phyloP scores from a whole-genome alignment of 257 asterid genomes.

The Hygrophila difformis region DNA sequence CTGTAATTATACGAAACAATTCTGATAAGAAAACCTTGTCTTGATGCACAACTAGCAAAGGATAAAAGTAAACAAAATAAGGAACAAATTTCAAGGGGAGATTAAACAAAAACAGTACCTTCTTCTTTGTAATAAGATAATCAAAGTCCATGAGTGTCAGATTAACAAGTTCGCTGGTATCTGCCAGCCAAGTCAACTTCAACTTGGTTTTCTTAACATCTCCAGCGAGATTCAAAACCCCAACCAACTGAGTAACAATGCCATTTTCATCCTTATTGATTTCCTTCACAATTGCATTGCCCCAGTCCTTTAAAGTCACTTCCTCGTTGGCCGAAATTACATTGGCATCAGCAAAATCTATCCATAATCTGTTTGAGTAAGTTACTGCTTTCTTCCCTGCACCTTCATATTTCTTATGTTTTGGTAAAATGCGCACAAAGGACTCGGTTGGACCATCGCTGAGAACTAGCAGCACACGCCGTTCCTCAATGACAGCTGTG shows the following conservation, averaged over 20 bases:
- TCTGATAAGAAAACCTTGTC: neutral
- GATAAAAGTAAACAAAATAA: neutral
- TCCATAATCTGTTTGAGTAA: constrained; percentile 63
- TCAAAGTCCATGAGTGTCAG: constrained; percentile 71
- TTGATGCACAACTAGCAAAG: neutral
- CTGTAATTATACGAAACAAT: constrained; percentile 31
- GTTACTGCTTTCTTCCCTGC: constrained; percentile 88
- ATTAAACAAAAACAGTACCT: constrained; percentile 35
- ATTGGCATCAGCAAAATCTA: constrained; percentile 83
- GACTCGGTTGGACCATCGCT: constrained; percentile 72
- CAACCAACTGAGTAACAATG: constrained; percentile 47
- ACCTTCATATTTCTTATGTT: constrained; percentile 79
- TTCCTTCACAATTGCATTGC: constrained; percentile 76
- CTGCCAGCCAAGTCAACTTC: constrained; percentile 92
- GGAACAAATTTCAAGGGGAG: neutral
- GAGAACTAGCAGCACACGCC: constrained; percentile 46
- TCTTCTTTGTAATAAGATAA: constrained; percentile 83
- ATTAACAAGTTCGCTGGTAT: constrained; percentile 54
- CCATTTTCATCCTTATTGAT: constrained; percentile 75
- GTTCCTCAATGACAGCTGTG: constrained; percentile 72
- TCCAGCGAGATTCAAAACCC: constrained; percentile 86
- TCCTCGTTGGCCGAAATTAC: constrained; percentile 67
- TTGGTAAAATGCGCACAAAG: constrained; percentile 61
- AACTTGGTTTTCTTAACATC: constrained; percentile 83
- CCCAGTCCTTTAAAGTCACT: constrained; percentile 94